Evolutionary conservation across 495 filamentous ascomycete genomes (phyloP).

Genomic region (Recurvomyces mirabilis): DNA sequence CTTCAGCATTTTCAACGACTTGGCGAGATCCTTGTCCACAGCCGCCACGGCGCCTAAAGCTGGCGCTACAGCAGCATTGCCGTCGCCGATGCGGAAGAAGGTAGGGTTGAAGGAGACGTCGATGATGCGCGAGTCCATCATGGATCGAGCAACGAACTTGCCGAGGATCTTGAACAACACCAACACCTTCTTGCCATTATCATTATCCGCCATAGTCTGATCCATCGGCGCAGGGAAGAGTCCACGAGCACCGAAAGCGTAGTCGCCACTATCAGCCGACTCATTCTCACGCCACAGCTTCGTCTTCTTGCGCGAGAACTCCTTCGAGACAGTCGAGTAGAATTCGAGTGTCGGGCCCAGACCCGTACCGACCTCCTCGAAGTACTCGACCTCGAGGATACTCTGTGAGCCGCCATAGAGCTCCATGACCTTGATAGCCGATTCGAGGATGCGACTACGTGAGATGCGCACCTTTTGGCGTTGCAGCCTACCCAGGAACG

Average conservation of each 20-base stretch:
- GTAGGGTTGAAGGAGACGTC: slow-evolving; percentile 96
- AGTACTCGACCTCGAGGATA: slow-evolving; percentile 95
- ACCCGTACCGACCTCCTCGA: slow-evolving; percentile 95
- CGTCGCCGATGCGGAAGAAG: slow-evolving; percentile 89
- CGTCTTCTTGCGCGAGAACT: slow-evolving; percentile 92
- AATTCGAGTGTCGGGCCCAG: slow-evolving; percentile 96
- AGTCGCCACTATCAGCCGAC: slow-evolving; percentile 61
- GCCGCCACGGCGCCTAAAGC: slow-evolving; percentile 85
- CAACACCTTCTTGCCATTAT: slow-evolving; percentile 71
- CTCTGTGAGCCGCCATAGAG: slow-evolving; percentile 93
- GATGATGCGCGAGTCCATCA: slow-evolving; percentile 97
- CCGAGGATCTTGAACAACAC: slow-evolving; percentile 88
- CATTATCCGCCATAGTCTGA: slow-evolving; percentile 57
- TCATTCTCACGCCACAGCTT: slow-evolving; percentile 95
- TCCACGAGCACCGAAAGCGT: slow-evolving; percentile 73
- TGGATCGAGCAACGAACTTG: slow-evolving; percentile 94
- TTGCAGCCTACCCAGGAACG: slow-evolving; percentile 86
- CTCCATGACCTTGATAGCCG: slow-evolving; percentile 98
- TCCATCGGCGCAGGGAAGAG: slow-evolving; percentile 91
- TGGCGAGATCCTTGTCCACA: slow-evolving; percentile 78
- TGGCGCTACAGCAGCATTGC: slow-evolving; percentile 58
- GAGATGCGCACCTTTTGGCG: slow-evolving; percentile 97
- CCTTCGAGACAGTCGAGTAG: slow-evolving; percentile 94
- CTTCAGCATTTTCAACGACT: slow-evolving; percentile 77
- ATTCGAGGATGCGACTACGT: slow-evolving; percentile 82